A percentile compares a stretch with the other conserved stretches of the same genome.
Conservation (phyloP, 768 basidiomycete genomes). For the Kwoniella botswanensis region DNA sequence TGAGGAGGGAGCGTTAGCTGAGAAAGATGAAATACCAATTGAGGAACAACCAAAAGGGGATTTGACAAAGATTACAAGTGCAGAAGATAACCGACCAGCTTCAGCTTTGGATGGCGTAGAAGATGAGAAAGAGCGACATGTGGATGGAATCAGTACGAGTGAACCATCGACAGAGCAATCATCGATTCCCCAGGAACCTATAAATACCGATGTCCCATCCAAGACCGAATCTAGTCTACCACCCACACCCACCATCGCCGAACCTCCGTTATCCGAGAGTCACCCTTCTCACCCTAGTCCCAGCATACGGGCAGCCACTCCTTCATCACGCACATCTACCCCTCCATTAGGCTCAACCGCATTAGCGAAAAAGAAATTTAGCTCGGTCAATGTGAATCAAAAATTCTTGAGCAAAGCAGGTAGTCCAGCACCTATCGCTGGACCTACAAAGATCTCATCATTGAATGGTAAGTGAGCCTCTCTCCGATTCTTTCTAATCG, state of each 20-base stretch:
- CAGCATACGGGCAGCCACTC: conserved; percentile 28
- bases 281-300: conserved; percentile 20
- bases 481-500: no score
- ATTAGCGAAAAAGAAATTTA: conserved; percentile 74
- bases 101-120: neutral
- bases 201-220: neutral
- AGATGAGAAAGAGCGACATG: conserved; percentile 17
- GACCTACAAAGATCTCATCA: conserved; percentile 32
- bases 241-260: conserved; percentile 11
- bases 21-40: conserved; percentile 1
- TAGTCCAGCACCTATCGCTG: conserved; percentile 58
- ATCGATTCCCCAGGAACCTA: neutral
- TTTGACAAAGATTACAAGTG: conserved; percentile 8
- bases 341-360: conserved; percentile 37
- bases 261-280: conserved; percentile 14
- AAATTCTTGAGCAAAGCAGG: conserved; percentile 92
- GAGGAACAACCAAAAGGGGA: conserved; percentile 17
- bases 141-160: conserved; percentile 8
- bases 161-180: neutral
- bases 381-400: conserved; percentile 90
- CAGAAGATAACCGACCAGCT: neutral
- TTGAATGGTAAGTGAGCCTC: conserved; percentile 44
- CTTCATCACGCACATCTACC: conserved; percentile 50
- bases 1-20: conserved; percentile 7
- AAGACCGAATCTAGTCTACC: neutral